A percentile compares a stretch with the other conserved stretches of the same genome.
Evolutionary conservation across 2,329 filamentous ascomycete genomes (phyloP).

Genomic region (Tolypocladium paradoxum): DNA sequence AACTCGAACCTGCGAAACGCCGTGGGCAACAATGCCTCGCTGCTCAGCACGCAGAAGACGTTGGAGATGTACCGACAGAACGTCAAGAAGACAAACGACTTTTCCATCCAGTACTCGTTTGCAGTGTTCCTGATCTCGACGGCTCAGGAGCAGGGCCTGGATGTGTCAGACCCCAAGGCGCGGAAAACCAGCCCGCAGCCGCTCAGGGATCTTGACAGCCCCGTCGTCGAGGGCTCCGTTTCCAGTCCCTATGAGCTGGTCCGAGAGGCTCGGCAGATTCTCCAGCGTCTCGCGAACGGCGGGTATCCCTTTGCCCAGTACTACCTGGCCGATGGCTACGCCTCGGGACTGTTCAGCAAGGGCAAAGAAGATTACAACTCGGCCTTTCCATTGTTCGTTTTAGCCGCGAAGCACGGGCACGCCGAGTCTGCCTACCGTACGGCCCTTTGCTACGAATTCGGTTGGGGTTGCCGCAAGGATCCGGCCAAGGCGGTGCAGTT

Average conservation of each 20-base stretch:
- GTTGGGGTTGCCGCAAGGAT: slow-evolving; percentile 89
- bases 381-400: slow-evolving; percentile 84
- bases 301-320: slow-evolving; percentile 97
- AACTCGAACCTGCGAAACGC: slow-evolving; percentile 70
- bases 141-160: slow-evolving; percentile 64
- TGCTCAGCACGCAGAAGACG: slow-evolving; percentile 85
- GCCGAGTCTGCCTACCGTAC: slow-evolving; percentile 92
- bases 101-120: slow-evolving; percentile 89
- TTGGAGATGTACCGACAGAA: slow-evolving; percentile 96
- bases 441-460: slow-evolving; percentile 93
- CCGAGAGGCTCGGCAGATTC: slow-evolving; percentile 77
- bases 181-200: slow-evolving; percentile 36
- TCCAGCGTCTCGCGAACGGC: slow-evolving; percentile 74
- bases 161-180: slow-evolving; percentile 34
- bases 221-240: slow-evolving; percentile 32
- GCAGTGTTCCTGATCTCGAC: slow-evolving; percentile 88
- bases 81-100: slow-evolving; percentile 91
- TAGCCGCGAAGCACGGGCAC: slow-evolving; percentile 93
- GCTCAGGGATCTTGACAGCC: slow-evolving; percentile 34
- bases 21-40: slow-evolving; percentile 80
- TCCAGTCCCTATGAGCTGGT: slow-evolving; percentile 58
- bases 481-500: slow-evolving; percentile 89
- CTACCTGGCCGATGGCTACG: slow-evolving; percentile 89
- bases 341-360: slow-evolving; percentile 90
- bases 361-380: slow-evolving; percentile 85